These are phyloP conservation scores for Gnetum montanum DNA, from an alignment of 75 land plant genomes.

Conservation along the genomic window DNA sequence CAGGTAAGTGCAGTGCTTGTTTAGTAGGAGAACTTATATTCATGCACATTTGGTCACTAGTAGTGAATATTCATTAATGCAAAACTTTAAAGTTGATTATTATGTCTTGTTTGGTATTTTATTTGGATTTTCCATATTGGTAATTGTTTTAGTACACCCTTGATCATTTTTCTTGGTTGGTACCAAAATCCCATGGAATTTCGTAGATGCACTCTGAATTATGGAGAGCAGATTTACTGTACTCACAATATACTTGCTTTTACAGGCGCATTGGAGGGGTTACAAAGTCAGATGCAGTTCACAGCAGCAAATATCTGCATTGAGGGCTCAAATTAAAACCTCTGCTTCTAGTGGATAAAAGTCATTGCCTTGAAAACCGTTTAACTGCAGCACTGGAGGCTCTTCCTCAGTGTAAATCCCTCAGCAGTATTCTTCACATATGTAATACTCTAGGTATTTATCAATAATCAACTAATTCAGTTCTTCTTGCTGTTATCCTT, in stretches of 20 bases:
- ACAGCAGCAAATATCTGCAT: slow-evolving; percentile 30
- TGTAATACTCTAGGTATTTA: slow-evolving; percentile 86
- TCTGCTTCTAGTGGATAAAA: slow-evolving; percentile 62
- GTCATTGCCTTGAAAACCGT: slow-evolving; percentile 58
- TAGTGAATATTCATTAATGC: too few species aligned
- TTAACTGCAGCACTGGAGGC: slow-evolving; percentile 58
- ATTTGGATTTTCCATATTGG: not conserved
- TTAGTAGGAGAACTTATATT: too few species aligned
- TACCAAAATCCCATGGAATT: too few species aligned
- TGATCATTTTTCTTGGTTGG: too few species aligned
- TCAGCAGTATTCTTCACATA: slow-evolving; percentile 64
- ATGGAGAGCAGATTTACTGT: not conserved
- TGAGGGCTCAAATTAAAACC: slow-evolving; percentile 49
- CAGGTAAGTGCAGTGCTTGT: slow-evolving; percentile 37
- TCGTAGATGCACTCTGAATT: too few species aligned
- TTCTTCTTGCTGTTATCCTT: not conserved
- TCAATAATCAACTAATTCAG: too few species aligned
- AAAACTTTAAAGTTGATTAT: too few species aligned
- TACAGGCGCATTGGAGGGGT: slow-evolving; percentile 71
- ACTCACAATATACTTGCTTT: not conserved
- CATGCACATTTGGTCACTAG: too few species aligned
- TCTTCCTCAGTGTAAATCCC: slow-evolving; percentile 53
- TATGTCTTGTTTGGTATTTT: not conserved
- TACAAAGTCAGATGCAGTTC: slow-evolving; percentile 31
- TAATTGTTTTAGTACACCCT: not conserved